A percentile compares a stretch with the other conserved stretches of the same genome.
phyloP scores from a whole-genome alignment of 306 rosid genomes.

The Notholithocarpus densiflorus region DNA sequence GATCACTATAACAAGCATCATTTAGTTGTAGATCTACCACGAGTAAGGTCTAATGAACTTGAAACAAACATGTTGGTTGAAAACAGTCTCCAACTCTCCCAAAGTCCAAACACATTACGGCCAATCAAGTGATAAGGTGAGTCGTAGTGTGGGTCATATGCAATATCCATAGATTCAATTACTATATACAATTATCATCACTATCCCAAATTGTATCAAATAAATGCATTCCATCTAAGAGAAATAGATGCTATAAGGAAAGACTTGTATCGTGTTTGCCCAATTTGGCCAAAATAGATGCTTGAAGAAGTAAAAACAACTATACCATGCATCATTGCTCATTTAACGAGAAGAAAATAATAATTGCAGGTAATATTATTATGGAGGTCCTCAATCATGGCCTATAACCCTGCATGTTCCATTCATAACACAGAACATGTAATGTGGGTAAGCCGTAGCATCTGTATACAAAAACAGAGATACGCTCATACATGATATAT shows the following conservation, averaged over 20 bases:
- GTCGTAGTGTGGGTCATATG: not conserved
- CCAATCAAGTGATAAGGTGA: not conserved
- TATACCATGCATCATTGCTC: not conserved
- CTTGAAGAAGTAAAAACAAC: not conserved
- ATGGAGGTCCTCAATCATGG: not conserved
- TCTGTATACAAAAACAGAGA: conserved; percentile 15
- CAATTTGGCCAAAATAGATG: not conserved
- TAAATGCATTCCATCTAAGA: not conserved
- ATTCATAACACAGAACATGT: conserved; percentile 27
- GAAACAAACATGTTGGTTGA: not conserved
- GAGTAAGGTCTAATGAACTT: not conserved
- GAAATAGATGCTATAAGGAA: not conserved
- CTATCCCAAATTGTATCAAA: not conserved
- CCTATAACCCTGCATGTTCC: not conserved
- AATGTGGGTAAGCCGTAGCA: conserved; percentile 1
- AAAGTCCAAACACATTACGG: not conserved
- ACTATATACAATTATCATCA: not conserved
- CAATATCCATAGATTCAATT: not conserved
- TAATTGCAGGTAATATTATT: not conserved
- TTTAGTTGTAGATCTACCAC: not conserved
- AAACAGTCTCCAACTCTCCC: not conserved
- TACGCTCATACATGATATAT: not conserved
- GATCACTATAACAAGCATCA: not conserved
- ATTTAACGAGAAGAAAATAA: not conserved
- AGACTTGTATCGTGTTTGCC: not conserved